Evolutionary conservation across 2,329 filamentous ascomycete genomes (phyloP), one percentile per base, ranked within the genome.

Genomic region (Epichloe gansuensis): DNA sequence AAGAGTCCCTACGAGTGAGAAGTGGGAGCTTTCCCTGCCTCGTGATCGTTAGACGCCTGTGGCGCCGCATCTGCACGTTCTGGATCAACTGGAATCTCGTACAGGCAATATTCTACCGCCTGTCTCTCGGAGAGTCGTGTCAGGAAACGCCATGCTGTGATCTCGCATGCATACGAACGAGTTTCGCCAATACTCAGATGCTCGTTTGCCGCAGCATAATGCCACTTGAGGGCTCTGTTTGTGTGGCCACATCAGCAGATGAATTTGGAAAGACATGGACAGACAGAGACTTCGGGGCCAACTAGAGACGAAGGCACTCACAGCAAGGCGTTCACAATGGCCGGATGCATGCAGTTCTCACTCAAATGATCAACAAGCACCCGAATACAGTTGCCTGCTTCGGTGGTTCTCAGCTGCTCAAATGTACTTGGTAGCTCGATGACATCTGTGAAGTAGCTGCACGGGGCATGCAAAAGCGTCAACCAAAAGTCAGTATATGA

Each of bases 121-220:
- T 91, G 86, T 25, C 81, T 73, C 62, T 89, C 85, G 2, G 83
- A 83, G 35, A 90, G 71, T 52, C 81, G 81, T 15, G 81, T 81
- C 38, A 91, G 72, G 59, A 89, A 88, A 41, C 86, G 79, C 84
- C 86, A 90, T 39, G 87, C 87, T 13, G 89, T 85, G 56, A 89
- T 86, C 69, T 91, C 87, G 62, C 86, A 91, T 31, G 85, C 86
- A 62, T 81, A 80, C 21, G 84, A 85, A 51, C 86, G 77, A 13
- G 85, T 79, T 53, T 85, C 78, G 53, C 82, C 80, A 35, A 91
- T 69, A 4, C 82, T 81, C 54, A 80, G 79, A 54, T 85, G 73
- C 56, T 86, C 83, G 37, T 75, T 71, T 12, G 79, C 75, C 25
- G 78, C 72, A 55, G 85, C 72, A 61, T 82, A 91, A 62, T 91